A percentile compares a stretch with the other conserved stretches of the same genome.
Evolutionary conservation across 768 basidiomycete species (phyloP).

Genomic region (Boletus pseudopeckii): DNA sequence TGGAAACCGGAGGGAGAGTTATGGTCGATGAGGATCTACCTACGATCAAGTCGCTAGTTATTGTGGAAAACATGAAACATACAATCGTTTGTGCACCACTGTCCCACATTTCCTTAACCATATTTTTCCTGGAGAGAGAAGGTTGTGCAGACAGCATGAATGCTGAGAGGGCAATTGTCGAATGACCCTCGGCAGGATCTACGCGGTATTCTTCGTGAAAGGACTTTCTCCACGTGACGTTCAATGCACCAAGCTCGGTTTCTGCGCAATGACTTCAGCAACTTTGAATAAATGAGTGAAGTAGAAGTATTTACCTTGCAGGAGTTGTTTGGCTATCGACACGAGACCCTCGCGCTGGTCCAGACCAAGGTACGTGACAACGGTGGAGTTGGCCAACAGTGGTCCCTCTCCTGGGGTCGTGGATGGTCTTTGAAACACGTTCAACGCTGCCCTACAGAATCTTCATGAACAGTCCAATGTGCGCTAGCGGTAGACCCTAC

Average conservation of each 20-base stretch:
- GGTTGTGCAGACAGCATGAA: slow-evolving; percentile 80
- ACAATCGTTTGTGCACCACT: slow-evolving; percentile 86
- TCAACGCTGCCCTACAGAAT: slow-evolving; percentile 56
- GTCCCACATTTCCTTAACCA: slow-evolving; percentile 87
- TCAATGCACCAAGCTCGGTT: slow-evolving; percentile 43
- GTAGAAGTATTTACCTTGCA: slow-evolving; percentile 43
- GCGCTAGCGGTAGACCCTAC: slow-evolving; percentile 38
- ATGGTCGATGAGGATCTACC: slow-evolving; percentile 83
- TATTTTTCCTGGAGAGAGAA: slow-evolving; percentile 55
- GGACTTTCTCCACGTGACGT: slow-evolving; percentile 52
- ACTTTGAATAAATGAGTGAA: slow-evolving; percentile 2
- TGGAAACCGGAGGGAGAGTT: slow-evolving; percentile 73
- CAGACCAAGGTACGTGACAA: slow-evolving; percentile 67
- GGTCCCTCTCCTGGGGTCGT: slow-evolving; percentile 29
- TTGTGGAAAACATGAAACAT: background rate
- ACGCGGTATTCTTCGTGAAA: slow-evolving; percentile 49
- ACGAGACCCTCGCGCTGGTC: slow-evolving; percentile 75
- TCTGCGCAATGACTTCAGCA: slow-evolving; percentile 36
- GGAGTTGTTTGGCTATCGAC: slow-evolving; percentile 60
- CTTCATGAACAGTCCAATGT: slow-evolving; percentile 8
- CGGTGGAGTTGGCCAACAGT: slow-evolving; percentile 44
- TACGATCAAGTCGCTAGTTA: slow-evolving; percentile 12
- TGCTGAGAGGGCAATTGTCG: slow-evolving; percentile 74
- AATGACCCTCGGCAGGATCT: slow-evolving; percentile 40
- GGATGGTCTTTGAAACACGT: slow-evolving; percentile 53